A percentile compares a stretch with the other conserved stretches of the same genome.
These are phyloP conservation scores for Kodamaea leandrae DNA, from an alignment of 805 yeast genomes.

Conservation along the genomic window DNA sequence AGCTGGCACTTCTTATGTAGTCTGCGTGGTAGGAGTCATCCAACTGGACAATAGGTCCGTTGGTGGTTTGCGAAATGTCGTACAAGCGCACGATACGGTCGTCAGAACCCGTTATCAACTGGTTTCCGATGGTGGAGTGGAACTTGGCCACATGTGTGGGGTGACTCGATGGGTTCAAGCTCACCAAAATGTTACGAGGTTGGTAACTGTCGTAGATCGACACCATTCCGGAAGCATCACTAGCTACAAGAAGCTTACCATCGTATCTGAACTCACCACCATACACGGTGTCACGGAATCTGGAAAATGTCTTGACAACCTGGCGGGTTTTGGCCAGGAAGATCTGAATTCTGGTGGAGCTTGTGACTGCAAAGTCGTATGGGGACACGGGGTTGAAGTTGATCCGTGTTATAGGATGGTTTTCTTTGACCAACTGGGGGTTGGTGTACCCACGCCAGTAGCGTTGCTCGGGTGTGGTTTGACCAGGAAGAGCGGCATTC, in stretches of 20 bases:
- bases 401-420: constrained; percentile 85
- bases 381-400: constrained; percentile 84
- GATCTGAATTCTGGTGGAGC: constrained; percentile 87
- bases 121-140: constrained; percentile 73
- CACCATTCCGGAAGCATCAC: constrained; percentile 92
- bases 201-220: constrained; percentile 83
- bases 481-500: constrained; percentile 76
- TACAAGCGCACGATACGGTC: constrained; percentile 84
- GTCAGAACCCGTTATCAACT: constrained; percentile 84
- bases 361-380: constrained; percentile 89
- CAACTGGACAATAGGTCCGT: constrained; percentile 69
- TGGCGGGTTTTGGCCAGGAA: constrained; percentile 93
- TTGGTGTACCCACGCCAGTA: constrained; percentile 86
- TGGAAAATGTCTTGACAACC: constrained; percentile 76
- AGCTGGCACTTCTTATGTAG: constrained; percentile 79
- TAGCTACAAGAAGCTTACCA: constrained; percentile 88
- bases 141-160: constrained; percentile 94
- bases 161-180: constrained; percentile 78
- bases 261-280: constrained; percentile 89
- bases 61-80: constrained; percentile 72
- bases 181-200: constrained; percentile 75
- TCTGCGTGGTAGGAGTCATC: constrained; percentile 70
- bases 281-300: constrained; percentile 91
- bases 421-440: constrained; percentile 90
- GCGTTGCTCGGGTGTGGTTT: constrained; percentile 87